Base-by-base conservation (phyloP, 495 filamentous ascomycete species). In the Tuber indicum region DNA sequence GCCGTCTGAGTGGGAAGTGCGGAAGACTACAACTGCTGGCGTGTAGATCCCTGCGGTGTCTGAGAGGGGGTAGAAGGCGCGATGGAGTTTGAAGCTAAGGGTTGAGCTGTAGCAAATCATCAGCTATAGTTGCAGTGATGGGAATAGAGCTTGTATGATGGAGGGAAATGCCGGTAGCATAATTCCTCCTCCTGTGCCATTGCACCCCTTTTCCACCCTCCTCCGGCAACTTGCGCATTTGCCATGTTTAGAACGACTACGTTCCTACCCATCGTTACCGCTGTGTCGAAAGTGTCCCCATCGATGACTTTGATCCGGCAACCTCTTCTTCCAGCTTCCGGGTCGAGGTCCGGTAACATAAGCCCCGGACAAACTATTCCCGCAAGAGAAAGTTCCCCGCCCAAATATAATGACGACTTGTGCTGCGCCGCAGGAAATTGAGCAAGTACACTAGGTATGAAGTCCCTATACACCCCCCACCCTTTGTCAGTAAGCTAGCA, bases 101-200 rank as follows among this genome's bases (percentile, higher is more conserved):
- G 88, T 90, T 76, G 87, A 90, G 62, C 90, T 80, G 49, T 36
- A 47, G 23, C 47, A 62, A 41, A 16, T 21, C 26, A 70, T 75
- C n/a, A 72, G 70, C n/a, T 71, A 36, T 4, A 26, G 58, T 66
- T 32, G 5, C 26, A 9, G 4, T 45, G 7, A 39, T 32, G 41
- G 32, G 19, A 52, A 70, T 71, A 43, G 21, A 14, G 6, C n/a
- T 62, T 46, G 23, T 43, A 41, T 26, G 16, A 42, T 7, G 41
- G 66, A 58, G 32, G 58, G 47, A 66, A 62, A 23, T 70, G 80
- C 79, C 82, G 88, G 81, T 88, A 90, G 83, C 88, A 92, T n/a
- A 92, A 83, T 2, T 87, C 86, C 83, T 91, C 90, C 81, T 92
- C 91, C 81, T 92, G 91, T 3, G 90, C 90, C 45, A 85, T 81